phyloP scores from a whole-genome alignment of 176 grass and related monocot species.

The Ensete glaucum region DNA sequence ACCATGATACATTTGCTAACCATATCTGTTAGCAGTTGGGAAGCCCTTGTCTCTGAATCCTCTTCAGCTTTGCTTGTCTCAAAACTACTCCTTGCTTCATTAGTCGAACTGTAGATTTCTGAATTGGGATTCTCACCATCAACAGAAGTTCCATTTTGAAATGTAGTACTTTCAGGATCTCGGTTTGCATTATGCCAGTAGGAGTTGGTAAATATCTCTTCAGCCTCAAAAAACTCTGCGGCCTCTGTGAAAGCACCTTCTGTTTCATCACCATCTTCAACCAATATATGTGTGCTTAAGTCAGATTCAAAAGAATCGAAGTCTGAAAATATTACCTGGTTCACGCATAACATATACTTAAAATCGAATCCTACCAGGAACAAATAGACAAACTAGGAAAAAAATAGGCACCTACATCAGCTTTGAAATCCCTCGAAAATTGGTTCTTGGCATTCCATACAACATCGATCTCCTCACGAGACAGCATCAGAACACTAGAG shows the following conservation, averaged over 20 bases:
- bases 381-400: constrained; percentile 4
- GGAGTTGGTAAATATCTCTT: constrained; percentile 53
- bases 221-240: constrained; percentile 92
- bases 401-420: constrained; percentile 49
- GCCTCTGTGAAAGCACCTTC: constrained; percentile 74
- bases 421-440: constrained; percentile 76
- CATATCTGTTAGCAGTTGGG: constrained; percentile 28
- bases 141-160: constrained; percentile 28
- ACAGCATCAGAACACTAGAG: constrained; percentile 59
- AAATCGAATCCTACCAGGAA: constrained; percentile 18
- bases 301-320: constrained; percentile 56
- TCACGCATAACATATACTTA: constrained; percentile 24
- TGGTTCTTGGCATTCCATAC: constrained; percentile 80
- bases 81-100: constrained; percentile 23
- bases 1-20: constrained; percentile 7
- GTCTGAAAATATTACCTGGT: constrained; percentile 75
- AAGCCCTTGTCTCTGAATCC: constrained; percentile 37
- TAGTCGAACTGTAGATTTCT: constrained; percentile 18
- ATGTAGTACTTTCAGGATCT: constrained; percentile 51
- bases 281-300: constrained; percentile 39
- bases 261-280: constrained; percentile 71
- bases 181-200: constrained; percentile 60
- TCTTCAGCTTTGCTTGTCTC: constrained; percentile 24
- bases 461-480: constrained; percentile 84
- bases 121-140: constrained; percentile 26